phyloP scores from a whole-genome alignment of 768 basidiomycete species.

The Russula sp. region DNA sequence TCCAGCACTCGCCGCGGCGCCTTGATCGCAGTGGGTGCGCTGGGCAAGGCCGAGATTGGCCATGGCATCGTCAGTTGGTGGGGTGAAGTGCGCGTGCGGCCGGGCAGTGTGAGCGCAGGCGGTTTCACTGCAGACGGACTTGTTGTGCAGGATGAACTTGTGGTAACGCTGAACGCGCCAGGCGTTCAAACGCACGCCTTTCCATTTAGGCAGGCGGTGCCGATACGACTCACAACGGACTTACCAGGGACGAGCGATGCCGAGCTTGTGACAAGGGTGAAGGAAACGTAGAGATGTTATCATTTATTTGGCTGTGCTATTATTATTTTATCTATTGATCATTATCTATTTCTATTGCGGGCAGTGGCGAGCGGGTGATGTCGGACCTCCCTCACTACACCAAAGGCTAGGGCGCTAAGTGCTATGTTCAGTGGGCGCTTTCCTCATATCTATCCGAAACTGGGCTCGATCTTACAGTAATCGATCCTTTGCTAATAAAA shows the following conservation, averaged over 20 bases:
- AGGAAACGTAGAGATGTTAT: neutral
- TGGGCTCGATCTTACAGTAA: neutral
- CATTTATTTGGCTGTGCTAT: neutral
- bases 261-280: conserved; percentile 9
- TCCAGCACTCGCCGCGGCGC: neutral
- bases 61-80: conserved; percentile 20
- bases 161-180: conserved; percentile 17
- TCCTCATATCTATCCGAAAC: neutral
- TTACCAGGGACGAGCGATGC: conserved; percentile 6
- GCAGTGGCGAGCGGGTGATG: no score
- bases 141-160: conserved; percentile 21
- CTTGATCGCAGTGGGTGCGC: conserved; percentile 7
- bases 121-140: conserved; percentile 20
- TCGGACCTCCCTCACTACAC: no score
- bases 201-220: conserved; percentile 26
- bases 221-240: conserved; percentile 23
- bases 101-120: conserved; percentile 8
- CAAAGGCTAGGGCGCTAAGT: neutral
- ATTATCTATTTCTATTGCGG: no score
- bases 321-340: neutral
- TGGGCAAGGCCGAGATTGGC: conserved; percentile 12
- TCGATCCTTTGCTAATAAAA: neutral
- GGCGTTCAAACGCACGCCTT: conserved; percentile 14
- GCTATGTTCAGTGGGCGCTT: neutral
- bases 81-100: conserved; percentile 21